Conservation (phyloP, 495 filamentous ascomycete genomes). For the Copromyces sp. region DNA sequence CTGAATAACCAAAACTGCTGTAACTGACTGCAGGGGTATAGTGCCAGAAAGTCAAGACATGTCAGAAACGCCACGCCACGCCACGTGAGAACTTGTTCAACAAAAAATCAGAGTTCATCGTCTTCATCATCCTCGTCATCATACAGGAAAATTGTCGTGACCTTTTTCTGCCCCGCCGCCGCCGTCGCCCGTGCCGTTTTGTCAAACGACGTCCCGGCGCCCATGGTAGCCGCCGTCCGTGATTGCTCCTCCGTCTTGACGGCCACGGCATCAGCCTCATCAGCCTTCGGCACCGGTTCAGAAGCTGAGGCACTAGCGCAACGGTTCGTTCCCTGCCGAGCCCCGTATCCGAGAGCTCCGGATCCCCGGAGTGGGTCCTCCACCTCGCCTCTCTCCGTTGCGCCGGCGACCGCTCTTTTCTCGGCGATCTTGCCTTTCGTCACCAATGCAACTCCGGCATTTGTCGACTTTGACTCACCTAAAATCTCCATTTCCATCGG, state of each 20-base stretch:
- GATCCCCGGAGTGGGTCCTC: not conserved
- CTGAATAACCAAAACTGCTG: not conserved
- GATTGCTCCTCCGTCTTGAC: not conserved
- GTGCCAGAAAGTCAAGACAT: not conserved
- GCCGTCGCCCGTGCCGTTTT: not conserved
- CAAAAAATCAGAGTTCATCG: constrained; percentile 10
- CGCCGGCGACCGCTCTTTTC: not conserved
- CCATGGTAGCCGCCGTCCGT: not conserved
- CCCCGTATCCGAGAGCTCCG: not conserved
- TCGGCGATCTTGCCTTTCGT: not conserved
- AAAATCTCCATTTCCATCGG: not conserved
- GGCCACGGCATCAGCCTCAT: not conserved
- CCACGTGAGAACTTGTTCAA: not conserved
- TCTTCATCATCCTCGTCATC: constrained; percentile 7
- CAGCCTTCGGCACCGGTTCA: not conserved
- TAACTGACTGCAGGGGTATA: not conserved
- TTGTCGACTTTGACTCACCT: not conserved
- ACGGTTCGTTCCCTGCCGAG: not conserved
- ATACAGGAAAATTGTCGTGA: not conserved
- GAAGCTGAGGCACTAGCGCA: not conserved
- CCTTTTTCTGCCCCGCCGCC: not conserved
- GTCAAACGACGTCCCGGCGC: not conserved
- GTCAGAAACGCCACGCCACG: not conserved
- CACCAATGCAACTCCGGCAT: not conserved
- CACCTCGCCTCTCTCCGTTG: not conserved